Conservation (phyloP, 2,329 filamentous ascomycete species). For the Pseudocercospora macadamiae region DNA sequence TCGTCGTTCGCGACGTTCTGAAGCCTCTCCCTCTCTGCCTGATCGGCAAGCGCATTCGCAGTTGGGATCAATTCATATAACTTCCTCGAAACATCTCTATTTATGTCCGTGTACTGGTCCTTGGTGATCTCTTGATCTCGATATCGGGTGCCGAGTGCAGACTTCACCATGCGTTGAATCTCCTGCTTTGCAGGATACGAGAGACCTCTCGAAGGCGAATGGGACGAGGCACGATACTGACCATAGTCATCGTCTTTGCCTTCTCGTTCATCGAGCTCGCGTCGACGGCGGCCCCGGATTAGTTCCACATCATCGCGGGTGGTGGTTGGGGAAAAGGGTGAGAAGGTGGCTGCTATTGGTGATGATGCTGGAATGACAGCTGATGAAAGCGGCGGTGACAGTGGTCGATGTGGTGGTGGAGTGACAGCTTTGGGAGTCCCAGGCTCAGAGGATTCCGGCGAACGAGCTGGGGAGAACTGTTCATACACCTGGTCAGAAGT, state of each 20-base stretch:
- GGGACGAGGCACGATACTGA: slow-evolving; percentile 20
- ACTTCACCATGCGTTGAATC: slow-evolving; percentile 85
- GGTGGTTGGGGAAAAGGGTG: slow-evolving; percentile 53
- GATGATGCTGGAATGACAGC: slow-evolving; percentile 75
- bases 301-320: slow-evolving; percentile 25
- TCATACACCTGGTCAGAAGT: slow-evolving; percentile 38
- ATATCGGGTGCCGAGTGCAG: slow-evolving; percentile 81
- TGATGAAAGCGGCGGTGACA: slow-evolving; percentile 71
- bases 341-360: slow-evolving; percentile 66
- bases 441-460: slow-evolving; percentile 65
- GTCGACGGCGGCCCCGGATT: slow-evolving; percentile 27
- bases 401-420: slow-evolving; percentile 67
- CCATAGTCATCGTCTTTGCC: slow-evolving; percentile 26
- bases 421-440: slow-evolving; percentile 69
- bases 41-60: slow-evolving; percentile 59
- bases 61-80: slow-evolving; percentile 72
- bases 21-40: slow-evolving; percentile 69
- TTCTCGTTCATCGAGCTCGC: slow-evolving; percentile 29
- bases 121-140: slow-evolving; percentile 77
- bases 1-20: slow-evolving; percentile 77
- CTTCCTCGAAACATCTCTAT: slow-evolving; percentile 83
- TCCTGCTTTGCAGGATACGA: slow-evolving; percentile 84
- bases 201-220: slow-evolving; percentile 51
- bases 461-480: slow-evolving; percentile 53
- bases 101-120: slow-evolving; percentile 90